phyloP scores from a whole-genome alignment of 768 basidiomycete genomes.

The Scleroderma bovista region DNA sequence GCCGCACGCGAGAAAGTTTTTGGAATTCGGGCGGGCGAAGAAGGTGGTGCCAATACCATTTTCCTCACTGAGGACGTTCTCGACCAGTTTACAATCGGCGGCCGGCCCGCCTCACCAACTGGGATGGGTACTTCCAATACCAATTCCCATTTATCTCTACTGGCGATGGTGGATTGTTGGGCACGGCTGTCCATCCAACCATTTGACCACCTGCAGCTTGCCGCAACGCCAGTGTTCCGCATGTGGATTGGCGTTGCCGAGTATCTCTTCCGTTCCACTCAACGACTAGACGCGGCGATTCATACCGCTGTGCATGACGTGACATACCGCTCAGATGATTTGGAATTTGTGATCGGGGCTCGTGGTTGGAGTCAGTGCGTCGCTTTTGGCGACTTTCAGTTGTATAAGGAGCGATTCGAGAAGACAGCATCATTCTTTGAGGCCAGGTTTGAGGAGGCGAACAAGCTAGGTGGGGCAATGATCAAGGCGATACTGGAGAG shows the following conservation, averaged over 20 bases:
- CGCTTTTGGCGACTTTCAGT: slow-evolving; percentile 84
- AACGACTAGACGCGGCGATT: slow-evolving; percentile 63
- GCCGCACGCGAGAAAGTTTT: slow-evolving; percentile 76
- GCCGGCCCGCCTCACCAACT: slow-evolving; percentile 15
- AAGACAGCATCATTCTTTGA: slow-evolving; percentile 81
- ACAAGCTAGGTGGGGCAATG: slow-evolving; percentile 80
- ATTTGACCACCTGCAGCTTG: slow-evolving; percentile 85
- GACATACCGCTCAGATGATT: slow-evolving; percentile 81
- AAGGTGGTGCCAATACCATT: slow-evolving; percentile 47
- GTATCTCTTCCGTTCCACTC: slow-evolving; percentile 76
- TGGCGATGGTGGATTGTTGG: slow-evolving; percentile 99
- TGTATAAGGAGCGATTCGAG: slow-evolving; percentile 77
- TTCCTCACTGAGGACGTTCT: slow-evolving; percentile 80
- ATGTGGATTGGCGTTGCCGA: slow-evolving; percentile 97
- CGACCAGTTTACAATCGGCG: slow-evolving; percentile 84
- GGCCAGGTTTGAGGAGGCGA: slow-evolving; percentile 81
- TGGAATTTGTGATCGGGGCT: slow-evolving; percentile 91
- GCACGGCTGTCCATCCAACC: slow-evolving; percentile 81
- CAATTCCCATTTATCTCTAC: slow-evolving; percentile 89
- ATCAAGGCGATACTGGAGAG: slow-evolving; percentile 79
- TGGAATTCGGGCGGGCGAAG: slow-evolving; percentile 33
- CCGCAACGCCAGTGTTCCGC: slow-evolving; percentile 93
- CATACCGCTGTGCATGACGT: slow-evolving; percentile 70
- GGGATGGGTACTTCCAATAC: slow-evolving; percentile 27
- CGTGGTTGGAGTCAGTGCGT: slow-evolving; percentile 97